A percentile compares a stretch with the other conserved stretches of the same genome.
Evolutionary conservation across 2,329 filamentous ascomycete species (phyloP).

Genomic region (Alternaria panax): DNA sequence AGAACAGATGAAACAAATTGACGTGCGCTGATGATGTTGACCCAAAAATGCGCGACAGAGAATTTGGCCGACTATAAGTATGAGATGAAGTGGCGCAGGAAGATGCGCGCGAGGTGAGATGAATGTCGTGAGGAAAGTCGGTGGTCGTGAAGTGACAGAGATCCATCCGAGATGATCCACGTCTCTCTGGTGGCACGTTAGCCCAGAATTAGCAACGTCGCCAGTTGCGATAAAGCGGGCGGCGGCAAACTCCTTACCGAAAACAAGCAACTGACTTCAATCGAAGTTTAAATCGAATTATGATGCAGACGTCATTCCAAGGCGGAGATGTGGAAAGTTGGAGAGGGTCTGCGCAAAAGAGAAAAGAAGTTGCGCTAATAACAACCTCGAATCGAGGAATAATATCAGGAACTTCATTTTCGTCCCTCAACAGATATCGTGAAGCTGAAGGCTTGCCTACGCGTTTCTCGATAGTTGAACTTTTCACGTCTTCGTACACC

Average conservation of each 20-base stretch:
- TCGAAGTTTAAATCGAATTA: conserved; percentile 12
- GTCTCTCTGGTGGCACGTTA: conserved; percentile 47
- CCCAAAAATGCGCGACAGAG: conserved; percentile 17
- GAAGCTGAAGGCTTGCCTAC: neutral
- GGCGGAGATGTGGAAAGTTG: conserved; percentile 28
- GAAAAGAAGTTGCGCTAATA: conserved; percentile 42
- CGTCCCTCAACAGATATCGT: conserved; percentile 10
- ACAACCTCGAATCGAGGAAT: conserved; percentile 36
- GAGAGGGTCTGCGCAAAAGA: conserved; percentile 36
- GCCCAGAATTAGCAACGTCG: conserved; percentile 25
- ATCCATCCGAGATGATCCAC: conserved; percentile 43
- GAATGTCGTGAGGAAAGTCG: conserved; percentile 29
- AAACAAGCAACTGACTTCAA: conserved; percentile 19
- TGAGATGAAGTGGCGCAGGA: conserved; percentile 22
- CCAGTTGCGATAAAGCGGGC: conserved; percentile 14
- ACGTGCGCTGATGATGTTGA: conserved; percentile 16
- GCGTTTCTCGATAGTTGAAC: neutral
- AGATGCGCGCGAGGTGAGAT: conserved; percentile 32
- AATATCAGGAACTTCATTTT: conserved; percentile 34
- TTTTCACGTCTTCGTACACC: neutral
- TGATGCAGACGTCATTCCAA: conserved; percentile 32
- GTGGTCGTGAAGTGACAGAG: conserved; percentile 44
- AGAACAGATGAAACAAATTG: conserved; percentile 12
- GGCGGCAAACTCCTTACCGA: conserved; percentile 24
- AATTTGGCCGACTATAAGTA: conserved; percentile 12